These are phyloP conservation scores for Thymus mandschuricus DNA, from an alignment of 257 asterid species.

Conservation along the genomic window DNA sequence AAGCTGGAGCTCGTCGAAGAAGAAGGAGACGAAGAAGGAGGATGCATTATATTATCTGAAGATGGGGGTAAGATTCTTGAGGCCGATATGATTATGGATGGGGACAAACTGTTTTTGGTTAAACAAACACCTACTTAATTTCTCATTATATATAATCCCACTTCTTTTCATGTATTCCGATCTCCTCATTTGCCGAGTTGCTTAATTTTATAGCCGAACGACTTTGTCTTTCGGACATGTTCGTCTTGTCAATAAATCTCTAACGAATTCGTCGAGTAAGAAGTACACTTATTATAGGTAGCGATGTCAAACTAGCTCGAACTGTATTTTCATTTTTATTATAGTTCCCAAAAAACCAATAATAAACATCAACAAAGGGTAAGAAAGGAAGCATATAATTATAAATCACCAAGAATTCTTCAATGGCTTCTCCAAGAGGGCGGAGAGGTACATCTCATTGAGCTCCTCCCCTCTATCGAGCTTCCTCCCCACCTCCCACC, in stretches of 20 bases:
- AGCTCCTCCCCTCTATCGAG: conserved; percentile 60
- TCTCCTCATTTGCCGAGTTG: no score
- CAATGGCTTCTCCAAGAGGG: conserved; percentile 67
- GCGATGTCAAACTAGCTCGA: no score
- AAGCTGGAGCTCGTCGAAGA: conserved; percentile 43
- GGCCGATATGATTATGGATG: conserved; percentile 66
- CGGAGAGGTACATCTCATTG: conserved; percentile 71
- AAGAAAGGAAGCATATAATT: background rate
- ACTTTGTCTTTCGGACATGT: no score
- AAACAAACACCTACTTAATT: conserved; percentile 33
- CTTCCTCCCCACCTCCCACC: conserved; percentile 63
- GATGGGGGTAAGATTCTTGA: conserved; percentile 84
- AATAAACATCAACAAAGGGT: background rate
- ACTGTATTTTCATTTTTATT: no score
- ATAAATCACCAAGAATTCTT: conserved; percentile 55
- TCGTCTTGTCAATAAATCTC: no score
- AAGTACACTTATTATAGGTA: no score
- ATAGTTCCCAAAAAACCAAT: no score
- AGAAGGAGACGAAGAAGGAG: background rate
- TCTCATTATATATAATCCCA: background rate
- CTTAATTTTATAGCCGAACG: no score
- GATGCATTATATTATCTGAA: conserved; percentile 61
- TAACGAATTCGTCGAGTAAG: no score
- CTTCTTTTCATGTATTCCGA: background rate
- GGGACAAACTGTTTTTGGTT: conserved; percentile 61